Evolutionary conservation across 805 yeast species (phyloP).

Genomic region (Clavispora asparagi): DNA sequence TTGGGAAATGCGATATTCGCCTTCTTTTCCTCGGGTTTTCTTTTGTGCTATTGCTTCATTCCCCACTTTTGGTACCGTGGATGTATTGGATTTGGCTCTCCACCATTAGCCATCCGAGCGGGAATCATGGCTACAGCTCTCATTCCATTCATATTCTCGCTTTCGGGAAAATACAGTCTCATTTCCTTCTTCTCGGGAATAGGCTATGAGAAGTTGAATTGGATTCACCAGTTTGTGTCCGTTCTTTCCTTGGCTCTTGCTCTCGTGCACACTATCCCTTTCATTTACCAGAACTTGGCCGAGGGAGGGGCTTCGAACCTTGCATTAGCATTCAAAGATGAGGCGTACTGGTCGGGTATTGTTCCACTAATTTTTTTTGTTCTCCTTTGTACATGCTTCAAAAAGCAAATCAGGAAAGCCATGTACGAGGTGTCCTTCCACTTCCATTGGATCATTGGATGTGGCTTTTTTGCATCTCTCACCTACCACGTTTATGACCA

Average conservation of each 20-base stretch:
- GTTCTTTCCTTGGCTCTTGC: slow-evolving; percentile 38
- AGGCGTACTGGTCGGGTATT: slow-evolving; percentile 36
- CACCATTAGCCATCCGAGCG: slow-evolving; percentile 52
- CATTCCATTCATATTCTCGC: slow-evolving; percentile 44
- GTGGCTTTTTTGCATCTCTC: slow-evolving; percentile 44
- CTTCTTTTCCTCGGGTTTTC: slow-evolving; percentile 28
- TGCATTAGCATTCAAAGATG: slow-evolving; percentile 13
- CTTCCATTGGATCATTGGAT: slow-evolving; percentile 49
- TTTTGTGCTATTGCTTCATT: slow-evolving; percentile 33
- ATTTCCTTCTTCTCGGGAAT: slow-evolving; percentile 47
- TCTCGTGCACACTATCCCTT: slow-evolving; percentile 48
- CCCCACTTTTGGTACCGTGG: slow-evolving; percentile 50
- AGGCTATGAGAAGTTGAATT: slow-evolving; percentile 50
- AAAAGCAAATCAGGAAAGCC: slow-evolving; percentile 32
- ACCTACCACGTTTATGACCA: slow-evolving; percentile 38
- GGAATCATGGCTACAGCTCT: slow-evolving; percentile 48
- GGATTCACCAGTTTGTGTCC: slow-evolving; percentile 46
- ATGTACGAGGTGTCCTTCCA: slow-evolving; percentile 47
- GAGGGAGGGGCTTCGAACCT: slow-evolving; percentile 45
- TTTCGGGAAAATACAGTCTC: slow-evolving; percentile 51
- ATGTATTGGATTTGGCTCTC: slow-evolving; percentile 52
- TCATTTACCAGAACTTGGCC: slow-evolving; percentile 34
- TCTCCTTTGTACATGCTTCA: slow-evolving; percentile 39
- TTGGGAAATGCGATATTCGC: slow-evolving; percentile 35
- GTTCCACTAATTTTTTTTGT: slow-evolving; percentile 44